phyloP scores from a whole-genome alignment of 2,329 filamentous ascomycete species.

The Sclerotinia subarctica region DNA sequence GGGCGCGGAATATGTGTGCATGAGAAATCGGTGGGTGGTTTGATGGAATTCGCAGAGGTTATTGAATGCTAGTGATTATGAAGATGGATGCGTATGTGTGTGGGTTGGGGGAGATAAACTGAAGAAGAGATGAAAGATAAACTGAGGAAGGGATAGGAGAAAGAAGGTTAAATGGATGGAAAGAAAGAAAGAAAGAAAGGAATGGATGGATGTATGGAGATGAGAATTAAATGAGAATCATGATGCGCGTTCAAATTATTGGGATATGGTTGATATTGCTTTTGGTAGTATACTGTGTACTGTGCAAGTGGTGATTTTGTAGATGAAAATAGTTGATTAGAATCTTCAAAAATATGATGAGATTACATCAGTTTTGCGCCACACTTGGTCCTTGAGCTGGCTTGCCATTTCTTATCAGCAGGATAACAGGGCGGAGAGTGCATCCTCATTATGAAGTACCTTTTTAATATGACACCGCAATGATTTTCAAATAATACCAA shows the following conservation, averaged over 20 bases:
- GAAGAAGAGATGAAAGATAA: not conserved
- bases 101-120: not conserved
- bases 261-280: not conserved
- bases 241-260: conserved; percentile 3
- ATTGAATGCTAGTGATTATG: conserved; percentile 12
- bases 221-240: conserved; percentile 14
- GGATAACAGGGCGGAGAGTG: too few species aligned
- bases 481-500: not conserved
- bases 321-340: too few species aligned
- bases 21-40: conserved; percentile 1
- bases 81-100: conserved; percentile 1
- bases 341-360: too few species aligned
- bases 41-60: not conserved
- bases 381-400: too few species aligned
- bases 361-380: too few species aligned
- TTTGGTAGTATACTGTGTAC: too few species aligned
- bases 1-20: conserved; percentile 2
- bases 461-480: too few species aligned
- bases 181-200: not conserved
- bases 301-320: too few species aligned
- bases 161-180: not conserved
- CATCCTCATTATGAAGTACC: too few species aligned
- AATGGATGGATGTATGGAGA: conserved; percentile 10
- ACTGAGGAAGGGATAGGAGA: not conserved
- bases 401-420: too few species aligned